These are phyloP conservation scores for Saturnispora quitensis DNA, from an alignment of 805 yeast genomes.

Conservation along the genomic window DNA sequence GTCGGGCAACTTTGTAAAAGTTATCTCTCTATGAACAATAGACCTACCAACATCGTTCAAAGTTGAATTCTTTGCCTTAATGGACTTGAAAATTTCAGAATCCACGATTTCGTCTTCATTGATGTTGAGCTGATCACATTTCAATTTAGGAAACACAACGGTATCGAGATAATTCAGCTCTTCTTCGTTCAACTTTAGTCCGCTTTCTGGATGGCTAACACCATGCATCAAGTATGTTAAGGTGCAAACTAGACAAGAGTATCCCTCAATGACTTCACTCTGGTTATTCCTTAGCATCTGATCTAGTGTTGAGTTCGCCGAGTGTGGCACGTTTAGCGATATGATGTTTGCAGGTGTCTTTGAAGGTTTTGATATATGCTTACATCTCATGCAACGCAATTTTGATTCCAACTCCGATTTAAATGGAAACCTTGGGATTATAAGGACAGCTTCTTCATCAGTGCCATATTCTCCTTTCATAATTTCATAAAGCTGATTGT, in stretches of 20 bases:
- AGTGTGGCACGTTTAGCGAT: constrained; percentile 68
- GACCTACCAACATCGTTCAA: constrained; percentile 36
- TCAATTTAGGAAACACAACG: constrained; percentile 27
- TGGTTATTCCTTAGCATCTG: constrained; percentile 48
- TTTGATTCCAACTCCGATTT: constrained; percentile 57
- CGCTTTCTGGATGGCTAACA: neutral
- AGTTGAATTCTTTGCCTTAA: constrained; percentile 34
- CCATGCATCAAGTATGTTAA: constrained; percentile 26
- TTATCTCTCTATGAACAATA: constrained; percentile 57
- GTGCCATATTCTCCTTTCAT: constrained; percentile 35
- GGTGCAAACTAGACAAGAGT: constrained; percentile 71
- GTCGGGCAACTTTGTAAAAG: constrained; percentile 57
- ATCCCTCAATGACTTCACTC: constrained; percentile 65
- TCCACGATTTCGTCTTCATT: constrained; percentile 47
- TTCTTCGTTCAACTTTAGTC: constrained; percentile 14
- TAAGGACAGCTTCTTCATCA: constrained; percentile 30
- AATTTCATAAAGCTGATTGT: constrained; percentile 18
- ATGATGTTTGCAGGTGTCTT: constrained; percentile 58
- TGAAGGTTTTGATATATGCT: constrained; percentile 47
- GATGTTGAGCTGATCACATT: constrained; percentile 35
- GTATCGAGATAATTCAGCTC: constrained; percentile 28
- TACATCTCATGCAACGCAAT: constrained; percentile 63
- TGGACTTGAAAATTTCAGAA: constrained; percentile 38
- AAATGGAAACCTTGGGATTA: constrained; percentile 63
- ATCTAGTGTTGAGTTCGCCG: constrained; percentile 29